Base-by-base conservation (phyloP, 2,329 filamentous ascomycete genomes). In the Gliomastix tumulicola region DNA sequence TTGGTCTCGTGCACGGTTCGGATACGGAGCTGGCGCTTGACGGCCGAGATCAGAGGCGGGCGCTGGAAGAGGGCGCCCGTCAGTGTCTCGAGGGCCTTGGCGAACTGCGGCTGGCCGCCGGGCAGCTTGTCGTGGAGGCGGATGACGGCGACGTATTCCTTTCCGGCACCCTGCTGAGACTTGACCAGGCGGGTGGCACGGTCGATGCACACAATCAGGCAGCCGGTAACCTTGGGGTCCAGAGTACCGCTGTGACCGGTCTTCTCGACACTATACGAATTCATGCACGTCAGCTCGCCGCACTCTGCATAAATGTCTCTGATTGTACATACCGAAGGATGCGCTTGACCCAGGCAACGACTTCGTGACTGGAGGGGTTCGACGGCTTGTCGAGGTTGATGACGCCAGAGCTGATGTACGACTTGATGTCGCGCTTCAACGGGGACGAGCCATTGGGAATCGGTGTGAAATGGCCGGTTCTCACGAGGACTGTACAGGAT, bases 321-420 rank as follows among this genome's bases (percentile, higher is more conserved):
- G n/a, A n/a, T 30, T 38, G 37, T 35, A 56, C 66, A 46, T 78
- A 88, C 84, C 84, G 82, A 39, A 98, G 75, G 55, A 97, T 97
- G 53, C 90, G 83, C 82, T 98, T 98, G 52, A 97, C 85, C 92
- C 92, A 98, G 49, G 92, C 90, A 57, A 98, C 92, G 48, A 98
- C 92, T 74, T 98, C 92, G 76, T 98, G 92, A 56, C 84, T 92
- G 49, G 89, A 96, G 37, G 90, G 90, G 71, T 98, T 98, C 36
- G 89, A 94, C 40, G 90, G 92, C 72, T 66, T 66, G 47, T 66
- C 62, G 51, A 96, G 82, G 71, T 98, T 98, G 68, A 98, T 97
- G 41, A 98, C 90, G 68, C 92, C 92, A 46, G 88, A 94, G 62
- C 85, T 90, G 60, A 98, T 82, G 70, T 97, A 98, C 46, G 85